Conservation (phyloP, 225 moss, liverwort and hornwort species). For the Takakia lepidozioides region DNA sequence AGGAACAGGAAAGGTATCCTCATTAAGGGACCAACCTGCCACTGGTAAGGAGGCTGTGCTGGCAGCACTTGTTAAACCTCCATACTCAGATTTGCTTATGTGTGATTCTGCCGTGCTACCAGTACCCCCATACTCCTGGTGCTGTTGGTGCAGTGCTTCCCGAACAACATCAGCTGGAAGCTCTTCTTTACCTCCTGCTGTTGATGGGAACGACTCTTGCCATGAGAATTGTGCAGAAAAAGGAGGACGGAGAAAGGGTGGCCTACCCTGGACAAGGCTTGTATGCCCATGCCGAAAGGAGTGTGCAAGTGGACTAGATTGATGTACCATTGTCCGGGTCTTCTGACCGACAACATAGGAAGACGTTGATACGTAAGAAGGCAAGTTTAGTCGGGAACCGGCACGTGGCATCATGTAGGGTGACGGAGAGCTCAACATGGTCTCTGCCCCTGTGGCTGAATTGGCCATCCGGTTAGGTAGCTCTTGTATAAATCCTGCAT, state of each 20-base stretch:
- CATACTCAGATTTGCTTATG: conserved; percentile 40
- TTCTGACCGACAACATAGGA: conserved; percentile 14
- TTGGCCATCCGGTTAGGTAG: background rate
- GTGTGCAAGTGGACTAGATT: conserved; percentile 29
- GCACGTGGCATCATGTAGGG: conserved; percentile 5
- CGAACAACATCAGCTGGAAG: conserved; percentile 30
- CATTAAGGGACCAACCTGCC: conserved; percentile 72
- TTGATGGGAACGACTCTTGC: conserved; percentile 23
- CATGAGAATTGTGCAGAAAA: conserved; percentile 40
- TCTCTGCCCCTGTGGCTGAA: background rate
- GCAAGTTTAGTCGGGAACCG: conserved; percentile 13
- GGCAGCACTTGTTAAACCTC: conserved; percentile 30
- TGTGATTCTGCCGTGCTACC: conserved; percentile 54
- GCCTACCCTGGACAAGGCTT: no score
- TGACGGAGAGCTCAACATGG: background rate
- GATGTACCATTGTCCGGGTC: no score
- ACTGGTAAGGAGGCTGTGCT: conserved; percentile 27
- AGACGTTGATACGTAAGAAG: conserved; percentile 7
- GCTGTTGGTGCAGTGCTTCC: conserved; percentile 41
- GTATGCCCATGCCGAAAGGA: conserved; percentile 27
- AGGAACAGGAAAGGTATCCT: no score
- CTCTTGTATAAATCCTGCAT: no score
- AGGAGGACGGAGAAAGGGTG: conserved; percentile 47
- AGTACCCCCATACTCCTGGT: conserved; percentile 29
- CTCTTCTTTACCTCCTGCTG: conserved; percentile 27